Evolutionary conservation across 176 grass and related monocot genomes (phyloP).

Genomic region (Pontederia crassipes): DNA sequence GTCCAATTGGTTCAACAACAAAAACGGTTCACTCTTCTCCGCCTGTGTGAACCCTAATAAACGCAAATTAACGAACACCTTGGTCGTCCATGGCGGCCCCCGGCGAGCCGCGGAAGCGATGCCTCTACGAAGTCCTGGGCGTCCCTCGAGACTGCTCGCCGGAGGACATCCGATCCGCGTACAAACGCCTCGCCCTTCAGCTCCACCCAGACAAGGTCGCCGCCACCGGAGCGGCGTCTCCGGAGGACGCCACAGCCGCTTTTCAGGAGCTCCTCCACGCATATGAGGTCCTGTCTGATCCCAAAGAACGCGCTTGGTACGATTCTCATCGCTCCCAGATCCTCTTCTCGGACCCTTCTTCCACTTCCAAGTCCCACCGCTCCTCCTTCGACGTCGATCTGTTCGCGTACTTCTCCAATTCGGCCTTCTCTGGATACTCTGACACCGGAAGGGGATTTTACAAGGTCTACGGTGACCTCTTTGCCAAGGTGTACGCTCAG

Average conservation of each 20-base stretch:
- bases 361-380: constrained; percentile 22
- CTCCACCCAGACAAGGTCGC: constrained; percentile 87
- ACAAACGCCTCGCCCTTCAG: constrained; percentile 70
- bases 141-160: constrained; percentile 50
- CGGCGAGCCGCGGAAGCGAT: constrained; percentile 47
- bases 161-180: constrained; percentile 63
- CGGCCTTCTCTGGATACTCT: constrained; percentile 60
- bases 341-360: constrained; percentile 47
- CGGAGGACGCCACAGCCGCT: constrained; percentile 47
- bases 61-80: no score
- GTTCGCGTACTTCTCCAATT: constrained; percentile 61
- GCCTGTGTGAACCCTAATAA: no score
- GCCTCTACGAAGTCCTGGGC: constrained; percentile 82
- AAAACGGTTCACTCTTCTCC: no score
- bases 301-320: constrained; percentile 80
- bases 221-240: constrained; percentile 20
- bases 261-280: constrained; percentile 93
- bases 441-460: constrained; percentile 86
- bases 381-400: constrained; percentile 52
- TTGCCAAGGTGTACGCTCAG: constrained; percentile 60
- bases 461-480: constrained; percentile 90
- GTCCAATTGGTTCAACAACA: no score
- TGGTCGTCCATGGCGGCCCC: constrained; percentile 12
- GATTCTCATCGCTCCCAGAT: constrained; percentile 94
- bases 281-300: constrained; percentile 84